These are phyloP conservation scores for Hydnum rufescens DNA, from an alignment of 768 basidiomycete species.

Conservation along the genomic window DNA sequence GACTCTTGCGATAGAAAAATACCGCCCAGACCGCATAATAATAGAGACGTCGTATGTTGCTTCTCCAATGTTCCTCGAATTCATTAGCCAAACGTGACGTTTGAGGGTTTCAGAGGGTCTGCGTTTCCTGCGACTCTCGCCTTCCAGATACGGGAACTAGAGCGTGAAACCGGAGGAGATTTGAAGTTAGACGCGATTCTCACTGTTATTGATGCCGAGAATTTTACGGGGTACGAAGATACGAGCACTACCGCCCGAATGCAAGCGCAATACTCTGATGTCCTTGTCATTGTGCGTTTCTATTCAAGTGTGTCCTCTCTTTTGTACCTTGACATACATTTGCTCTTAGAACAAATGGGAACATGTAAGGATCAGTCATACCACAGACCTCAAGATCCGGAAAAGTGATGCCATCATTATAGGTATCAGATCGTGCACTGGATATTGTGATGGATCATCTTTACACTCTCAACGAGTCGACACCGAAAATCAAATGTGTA, in stretches of 20 bases:
- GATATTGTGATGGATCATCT: slow-evolving; percentile 78
- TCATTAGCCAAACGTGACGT: background rate
- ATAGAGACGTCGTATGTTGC: slow-evolving; percentile 80
- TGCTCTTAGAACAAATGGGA: slow-evolving; percentile 74
- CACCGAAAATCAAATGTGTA: slow-evolving; percentile 61
- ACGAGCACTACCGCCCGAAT: slow-evolving; percentile 79
- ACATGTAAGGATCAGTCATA: slow-evolving; percentile 23
- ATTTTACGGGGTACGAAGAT: slow-evolving; percentile 86
- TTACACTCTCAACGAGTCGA: slow-evolving; percentile 72
- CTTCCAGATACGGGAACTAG: slow-evolving; percentile 82
- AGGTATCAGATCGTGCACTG: slow-evolving; percentile 43
- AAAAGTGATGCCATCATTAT: background rate
- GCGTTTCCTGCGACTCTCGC: slow-evolving; percentile 92
- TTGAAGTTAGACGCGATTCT: slow-evolving; percentile 78
- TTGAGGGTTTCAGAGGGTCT: slow-evolving; percentile 41
- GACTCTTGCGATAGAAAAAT: slow-evolving; percentile 37
- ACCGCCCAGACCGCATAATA: slow-evolving; percentile 73
- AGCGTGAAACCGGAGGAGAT: slow-evolving; percentile 51
- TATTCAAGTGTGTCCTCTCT: background rate
- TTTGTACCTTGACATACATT: background rate
- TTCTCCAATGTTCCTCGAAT: background rate
- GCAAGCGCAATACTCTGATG: slow-evolving; percentile 89
- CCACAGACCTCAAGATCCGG: background rate
- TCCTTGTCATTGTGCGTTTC: slow-evolving; percentile 55
- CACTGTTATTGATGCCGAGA: slow-evolving; percentile 81